Evolutionary conservation across 805 yeast species (phyloP), one percentile per base, ranked within the genome.

Genomic region (Yamadazyma akitaensis): DNA sequence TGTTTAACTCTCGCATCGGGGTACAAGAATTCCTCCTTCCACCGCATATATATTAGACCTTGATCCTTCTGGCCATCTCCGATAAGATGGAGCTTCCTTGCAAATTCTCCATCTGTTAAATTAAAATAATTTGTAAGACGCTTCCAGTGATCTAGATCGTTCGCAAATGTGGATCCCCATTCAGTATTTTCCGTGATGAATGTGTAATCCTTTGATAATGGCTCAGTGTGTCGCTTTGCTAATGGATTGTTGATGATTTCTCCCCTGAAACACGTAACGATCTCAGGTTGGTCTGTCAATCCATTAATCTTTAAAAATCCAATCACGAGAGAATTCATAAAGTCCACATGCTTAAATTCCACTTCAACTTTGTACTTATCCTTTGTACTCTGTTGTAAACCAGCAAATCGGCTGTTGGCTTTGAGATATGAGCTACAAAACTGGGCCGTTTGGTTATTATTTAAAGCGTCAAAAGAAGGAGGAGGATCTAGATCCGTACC

Each of bases 1-100:
- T 75, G 80, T 49, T 72, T 77, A n/a, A 84, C 68, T 47, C 68
- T 65, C 26, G 89, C 82, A 65, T 89, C 96, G 0, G 96, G 96
- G 8, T 87, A 82, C 50, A 91, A 67, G 59, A 89, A 89, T 57
- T 82, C 80, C 64, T 91, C 98, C 66, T 91, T 91, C 98, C 98
- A 91, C 54, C 97, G 76, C 97, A 91, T 91, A 61, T 82, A 91
- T 5, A 91, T 65, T 56, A 57, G 62, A 19, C 63, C 56, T 17
- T 55, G 53, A 40, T 66, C 65, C 32, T 60, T 63, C 28, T 53
- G 42, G 18, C 70, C 70, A 25, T 56, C 39, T 51, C 66, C 68
- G 39, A 71, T 68, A 25, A 47, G 50, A 14, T 49, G 48, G 44
- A 72, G 59, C 43, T 61, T 63, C 32, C 54, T 49, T 30, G 57